Conservation (phyloP, 75 land plant species). For the Isoetes taiwanensis region DNA sequence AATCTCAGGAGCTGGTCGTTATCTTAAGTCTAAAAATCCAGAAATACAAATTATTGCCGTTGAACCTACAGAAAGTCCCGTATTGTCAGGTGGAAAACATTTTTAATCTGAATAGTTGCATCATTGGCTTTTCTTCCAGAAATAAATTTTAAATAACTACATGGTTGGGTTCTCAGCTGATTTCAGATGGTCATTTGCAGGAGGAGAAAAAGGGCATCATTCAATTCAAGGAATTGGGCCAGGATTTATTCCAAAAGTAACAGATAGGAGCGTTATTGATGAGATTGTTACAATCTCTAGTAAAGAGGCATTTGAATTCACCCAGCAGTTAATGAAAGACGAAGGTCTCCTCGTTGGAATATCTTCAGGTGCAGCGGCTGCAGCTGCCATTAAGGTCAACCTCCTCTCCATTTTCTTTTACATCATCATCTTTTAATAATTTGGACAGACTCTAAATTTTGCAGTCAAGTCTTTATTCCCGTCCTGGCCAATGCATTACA, state of each 20-base stretch:
- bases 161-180: no score
- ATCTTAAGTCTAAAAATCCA: constrained; percentile 28
- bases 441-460: no score
- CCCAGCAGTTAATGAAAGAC: constrained; percentile 10
- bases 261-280: constrained; percentile 22
- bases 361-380: constrained; percentile 24
- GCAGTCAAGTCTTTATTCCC: no score
- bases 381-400: constrained; percentile 18
- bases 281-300: constrained; percentile 13
- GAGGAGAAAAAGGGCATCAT: constrained; percentile 15
- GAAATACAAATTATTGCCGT: constrained; percentile 18
- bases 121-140: not conserved
- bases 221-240: constrained; percentile 21
- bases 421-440: no score
- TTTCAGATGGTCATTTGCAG: no score
- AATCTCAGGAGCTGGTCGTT: constrained; percentile 25
- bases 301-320: constrained; percentile 14
- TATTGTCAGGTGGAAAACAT: constrained; percentile 34
- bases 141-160: no score
- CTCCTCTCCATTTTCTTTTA: not conserved
- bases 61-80: constrained; percentile 31
- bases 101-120: no score
- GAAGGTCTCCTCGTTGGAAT: constrained; percentile 24
- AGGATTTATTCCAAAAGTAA: constrained; percentile 16
- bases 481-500: no score